Percentiles rank a stretch among this genome's conserved stretches.
phyloP scores from a whole-genome alignment of 345 rosid genomes.

The Litchi chinensis region DNA sequence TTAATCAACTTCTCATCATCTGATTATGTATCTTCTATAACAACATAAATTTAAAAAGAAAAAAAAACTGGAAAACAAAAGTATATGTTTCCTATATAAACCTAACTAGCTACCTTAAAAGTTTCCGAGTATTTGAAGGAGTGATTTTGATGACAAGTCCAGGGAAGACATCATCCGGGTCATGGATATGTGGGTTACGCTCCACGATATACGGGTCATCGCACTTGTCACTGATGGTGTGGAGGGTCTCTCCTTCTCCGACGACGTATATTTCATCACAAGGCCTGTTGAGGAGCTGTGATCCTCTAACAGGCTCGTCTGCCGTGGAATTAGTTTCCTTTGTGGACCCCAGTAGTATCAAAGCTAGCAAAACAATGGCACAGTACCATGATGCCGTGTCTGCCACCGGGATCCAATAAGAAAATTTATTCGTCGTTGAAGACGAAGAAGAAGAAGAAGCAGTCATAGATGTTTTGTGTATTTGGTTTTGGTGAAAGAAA shows the following conservation, averaged over 20 bases:
- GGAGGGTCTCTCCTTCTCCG: slow-evolving; percentile 78
- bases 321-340: slow-evolving; percentile 35
- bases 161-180: slow-evolving; percentile 81
- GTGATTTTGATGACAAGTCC: slow-evolving; percentile 78
- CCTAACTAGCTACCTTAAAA: slow-evolving; percentile 23
- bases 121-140: slow-evolving; percentile 36
- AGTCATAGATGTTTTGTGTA: slow-evolving; percentile 16
- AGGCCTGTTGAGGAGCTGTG: slow-evolving; percentile 42
- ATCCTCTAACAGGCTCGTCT: slow-evolving; percentile 44
- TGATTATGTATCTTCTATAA: neutral
- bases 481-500: neutral
- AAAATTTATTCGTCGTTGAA: neutral
- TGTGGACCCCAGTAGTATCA: slow-evolving; percentile 56
- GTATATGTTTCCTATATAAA: neutral
- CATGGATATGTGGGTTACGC: slow-evolving; percentile 80
- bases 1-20: neutral
- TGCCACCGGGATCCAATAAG: slow-evolving; percentile 22
- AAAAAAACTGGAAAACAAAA: neutral
- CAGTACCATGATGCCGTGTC: slow-evolving; percentile 72
- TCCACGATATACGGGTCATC: slow-evolving; percentile 76
- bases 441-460: slow-evolving; percentile 10
- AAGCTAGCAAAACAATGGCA: slow-evolving; percentile 46
- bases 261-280: slow-evolving; percentile 80
- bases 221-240: slow-evolving; percentile 80
- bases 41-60: neutral